A percentile compares a stretch with the other conserved stretches of the same genome.
These are phyloP conservation scores for Dryadomyces sulphureus DNA, from an alignment of 2,329 filamentous ascomycete genomes.

Conservation along the genomic window DNA sequence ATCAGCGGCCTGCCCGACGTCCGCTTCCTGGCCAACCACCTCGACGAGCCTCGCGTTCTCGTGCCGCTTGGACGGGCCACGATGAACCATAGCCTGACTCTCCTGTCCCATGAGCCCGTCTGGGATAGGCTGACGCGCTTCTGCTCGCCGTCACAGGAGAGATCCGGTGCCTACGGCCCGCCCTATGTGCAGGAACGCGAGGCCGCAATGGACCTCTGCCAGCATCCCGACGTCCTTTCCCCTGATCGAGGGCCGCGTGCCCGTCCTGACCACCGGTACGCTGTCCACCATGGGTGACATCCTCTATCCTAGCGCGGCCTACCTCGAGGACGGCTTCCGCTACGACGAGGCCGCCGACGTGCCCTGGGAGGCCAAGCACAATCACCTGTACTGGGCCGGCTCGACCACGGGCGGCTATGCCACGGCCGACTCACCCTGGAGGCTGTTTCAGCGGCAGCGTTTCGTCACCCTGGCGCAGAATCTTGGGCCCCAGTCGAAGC, in stretches of 20 bases:
- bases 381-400: conserved; percentile 42
- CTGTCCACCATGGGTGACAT: conserved; percentile 35
- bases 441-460: conserved; percentile 30
- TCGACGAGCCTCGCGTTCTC: conserved; percentile 32
- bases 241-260: conserved; percentile 24
- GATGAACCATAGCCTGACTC: not conserved
- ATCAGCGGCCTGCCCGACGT: conserved; percentile 19
- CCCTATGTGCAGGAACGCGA: conserved; percentile 21
- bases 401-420: conserved; percentile 35
- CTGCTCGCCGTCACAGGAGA: conserved; percentile 12
- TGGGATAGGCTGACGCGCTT: conserved; percentile 19
- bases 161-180: conserved; percentile 12
- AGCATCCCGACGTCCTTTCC: conserved; percentile 26
- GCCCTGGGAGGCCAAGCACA: conserved; percentile 32
- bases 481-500: conserved; percentile 9
- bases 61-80: conserved; percentile 4
- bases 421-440: conserved; percentile 18
- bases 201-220: conserved; percentile 24
- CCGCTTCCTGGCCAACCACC: conserved; percentile 29
- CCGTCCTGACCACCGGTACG: conserved; percentile 29
- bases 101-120: conserved; percentile 3
- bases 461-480: conserved; percentile 24
- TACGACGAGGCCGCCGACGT: conserved; percentile 18
- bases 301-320: conserved; percentile 31
- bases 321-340: not conserved